Conservation (phyloP, 768 basidiomycete genomes). For the Boletus subparvulus region DNA sequence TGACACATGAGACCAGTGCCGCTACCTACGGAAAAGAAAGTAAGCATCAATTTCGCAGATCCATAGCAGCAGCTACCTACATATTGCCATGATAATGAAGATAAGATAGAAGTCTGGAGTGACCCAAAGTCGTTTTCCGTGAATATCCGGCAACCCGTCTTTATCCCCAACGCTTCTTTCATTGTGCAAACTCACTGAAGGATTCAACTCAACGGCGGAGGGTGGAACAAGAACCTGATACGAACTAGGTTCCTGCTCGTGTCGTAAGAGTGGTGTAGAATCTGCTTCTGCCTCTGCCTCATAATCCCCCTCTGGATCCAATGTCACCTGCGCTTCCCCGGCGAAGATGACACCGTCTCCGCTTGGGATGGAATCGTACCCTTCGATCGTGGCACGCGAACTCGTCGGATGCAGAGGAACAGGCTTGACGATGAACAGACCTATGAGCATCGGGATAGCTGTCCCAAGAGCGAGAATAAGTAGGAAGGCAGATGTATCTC, state of each 20-base stretch:
- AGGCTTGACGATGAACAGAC: slow-evolving; percentile 65
- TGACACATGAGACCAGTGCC: slow-evolving; percentile 78
- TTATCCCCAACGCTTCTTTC: slow-evolving; percentile 7
- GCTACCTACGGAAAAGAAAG: slow-evolving; percentile 45
- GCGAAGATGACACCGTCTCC: slow-evolving; percentile 24
- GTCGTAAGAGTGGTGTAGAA: slow-evolving; percentile 24
- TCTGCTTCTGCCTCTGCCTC: slow-evolving; percentile 18
- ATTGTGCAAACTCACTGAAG: slow-evolving; percentile 2
- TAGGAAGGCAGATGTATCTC: slow-evolving; percentile 76
- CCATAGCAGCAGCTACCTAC: slow-evolving; percentile 38
- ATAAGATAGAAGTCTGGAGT: slow-evolving; percentile 65
- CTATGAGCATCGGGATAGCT: slow-evolving; percentile 73
- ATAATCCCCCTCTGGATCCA: slow-evolving; percentile 14
- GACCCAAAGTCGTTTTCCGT: slow-evolving; percentile 51
- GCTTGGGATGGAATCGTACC: slow-evolving; percentile 19
- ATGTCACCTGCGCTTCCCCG: slow-evolving; percentile 13
- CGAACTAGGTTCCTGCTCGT: slow-evolving; percentile 14
- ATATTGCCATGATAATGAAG: slow-evolving; percentile 51
- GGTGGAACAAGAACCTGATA: slow-evolving; percentile 21
- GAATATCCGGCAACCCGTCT: slow-evolving; percentile 47
- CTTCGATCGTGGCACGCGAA: slow-evolving; percentile 3
- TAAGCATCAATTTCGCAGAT: neutral
- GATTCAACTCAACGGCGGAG: slow-evolving; percentile 25
- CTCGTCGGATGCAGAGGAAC: slow-evolving; percentile 55
- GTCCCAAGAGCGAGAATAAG: slow-evolving; percentile 77